phyloP scores from a whole-genome alignment of 257 asterid species.

The Echium plantagineum region DNA sequence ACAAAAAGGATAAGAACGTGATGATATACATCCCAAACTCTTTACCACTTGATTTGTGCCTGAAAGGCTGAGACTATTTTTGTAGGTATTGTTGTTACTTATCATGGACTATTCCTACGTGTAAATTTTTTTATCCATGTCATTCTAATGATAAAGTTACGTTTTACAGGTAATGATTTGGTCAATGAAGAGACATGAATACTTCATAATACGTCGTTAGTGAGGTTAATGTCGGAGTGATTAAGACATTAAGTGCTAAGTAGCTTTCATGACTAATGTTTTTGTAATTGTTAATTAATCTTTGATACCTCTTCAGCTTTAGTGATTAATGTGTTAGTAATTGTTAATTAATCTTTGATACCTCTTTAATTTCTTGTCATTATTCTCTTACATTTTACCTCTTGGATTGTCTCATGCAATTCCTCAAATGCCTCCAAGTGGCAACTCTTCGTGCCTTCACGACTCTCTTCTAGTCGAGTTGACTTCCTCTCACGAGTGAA shows the following conservation, averaged over 20 bases:
- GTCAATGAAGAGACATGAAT: constrained; percentile 2
- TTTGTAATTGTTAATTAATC: background rate
- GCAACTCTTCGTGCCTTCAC: constrained; percentile 25
- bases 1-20: too few species aligned
- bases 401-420: constrained; percentile 16
- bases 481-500: constrained; percentile 3
- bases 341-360: too few species aligned
- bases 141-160: too few species aligned
- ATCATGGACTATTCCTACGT: too few species aligned
- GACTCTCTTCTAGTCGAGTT: constrained; percentile 8
- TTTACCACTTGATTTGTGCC: too few species aligned
- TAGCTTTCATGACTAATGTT: constrained; percentile 15
- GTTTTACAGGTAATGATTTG: background rate
- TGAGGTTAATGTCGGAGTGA: constrained; percentile 6
- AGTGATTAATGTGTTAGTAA: too few species aligned
- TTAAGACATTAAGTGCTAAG: constrained; percentile 7
- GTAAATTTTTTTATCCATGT: too few species aligned
- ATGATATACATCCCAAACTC: too few species aligned
- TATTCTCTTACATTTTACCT: constrained; percentile 5
- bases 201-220: background rate
- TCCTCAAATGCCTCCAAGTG: constrained; percentile 45
- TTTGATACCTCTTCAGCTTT: too few species aligned
- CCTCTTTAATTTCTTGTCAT: constrained; percentile 5
- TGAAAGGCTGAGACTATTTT: too few species aligned
- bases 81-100: too few species aligned